Conservation (phyloP, 768 basidiomycete species). For the Trametes punicea region DNA sequence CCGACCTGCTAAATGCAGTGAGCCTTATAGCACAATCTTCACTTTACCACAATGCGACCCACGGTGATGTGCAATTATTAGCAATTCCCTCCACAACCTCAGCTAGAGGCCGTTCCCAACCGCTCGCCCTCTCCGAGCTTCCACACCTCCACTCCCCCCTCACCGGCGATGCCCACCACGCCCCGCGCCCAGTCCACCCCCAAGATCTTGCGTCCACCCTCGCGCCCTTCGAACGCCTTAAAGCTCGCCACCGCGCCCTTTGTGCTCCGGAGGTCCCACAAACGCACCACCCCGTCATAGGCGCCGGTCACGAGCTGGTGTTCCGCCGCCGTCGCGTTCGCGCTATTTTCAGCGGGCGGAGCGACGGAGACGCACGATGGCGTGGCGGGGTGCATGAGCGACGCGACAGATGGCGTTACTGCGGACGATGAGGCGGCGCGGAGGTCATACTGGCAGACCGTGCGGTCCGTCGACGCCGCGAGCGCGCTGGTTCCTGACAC, state of each 20-base stretch:
- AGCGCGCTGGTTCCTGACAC: conserved; percentile 45
- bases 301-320: conserved; percentile 68
- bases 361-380: conserved; percentile 55
- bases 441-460: conserved; percentile 67
- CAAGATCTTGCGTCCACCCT: conserved; percentile 15
- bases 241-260: conserved; percentile 64
- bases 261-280: conserved; percentile 77
- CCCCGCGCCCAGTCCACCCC: conserved; percentile 27
- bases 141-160: conserved; percentile 31
- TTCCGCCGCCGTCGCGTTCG: conserved; percentile 10
- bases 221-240: conserved; percentile 49
- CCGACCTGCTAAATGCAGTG: too few species aligned
- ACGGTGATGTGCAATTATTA: too few species aligned
- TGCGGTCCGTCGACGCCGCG: conserved; percentile 72
- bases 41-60: too few species aligned
- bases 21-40: too few species aligned
- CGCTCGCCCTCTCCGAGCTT: conserved; percentile 24
- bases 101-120: too few species aligned
- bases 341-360: neutral
- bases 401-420: conserved; percentile 36
- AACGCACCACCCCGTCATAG: conserved; percentile 72
- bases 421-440: conserved; percentile 40
- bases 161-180: conserved; percentile 26
- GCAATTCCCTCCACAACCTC: too few species aligned
- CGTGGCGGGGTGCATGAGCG: conserved; percentile 59